Evolutionary conservation across 306 rosid genomes (phyloP), one percentile per base, ranked within the genome.

Genomic region (Gastrolobium villosum): DNA sequence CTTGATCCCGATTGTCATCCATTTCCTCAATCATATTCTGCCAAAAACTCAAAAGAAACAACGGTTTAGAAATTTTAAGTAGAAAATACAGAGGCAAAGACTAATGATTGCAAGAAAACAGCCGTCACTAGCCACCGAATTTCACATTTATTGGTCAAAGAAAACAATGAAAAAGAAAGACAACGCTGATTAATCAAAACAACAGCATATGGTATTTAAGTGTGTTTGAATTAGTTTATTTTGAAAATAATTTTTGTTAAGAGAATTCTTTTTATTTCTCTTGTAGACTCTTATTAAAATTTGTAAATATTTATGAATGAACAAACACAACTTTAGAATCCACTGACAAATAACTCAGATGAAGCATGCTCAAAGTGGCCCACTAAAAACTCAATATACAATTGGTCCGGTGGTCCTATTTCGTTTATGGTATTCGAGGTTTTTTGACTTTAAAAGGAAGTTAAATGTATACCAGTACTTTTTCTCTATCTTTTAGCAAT

Each of bases 21-120:
- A 82, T 82, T 69, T 82, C 83, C 61, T 44, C 46, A 44, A 57
- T 50, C 74, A n/a, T 37, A 35, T 30, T 14, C 36, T 9, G 3
- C 53, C 59, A 65, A 69, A 26, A 56, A 65, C 9, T 36, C 3
- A 11, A 32, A 49, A 31, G 77, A 76, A 84, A 44, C 64, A 67
- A 76, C 54, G n/a, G 28, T 56, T 5, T 3, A 14, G 39, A 26
- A 3, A 30, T 60, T 65, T 67, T 73, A 67, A 72, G 74, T 72
- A 74, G 74, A 71, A 54, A 26, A 3, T 40, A 13, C 43, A 55
- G 1, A 53, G 32, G 6, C 54, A 46, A 75, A 62, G 37, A 35
- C 49, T 35, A 57, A 53, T 81, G 45, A 77, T 77, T 72, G 78
- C 67, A 65, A 35, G 20, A 20, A 37, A 41, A 41, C 76, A 34